Evolutionary conservation across 805 yeast species (phyloP).

Genomic region (Metschnikowia baotianmanensis): DNA sequence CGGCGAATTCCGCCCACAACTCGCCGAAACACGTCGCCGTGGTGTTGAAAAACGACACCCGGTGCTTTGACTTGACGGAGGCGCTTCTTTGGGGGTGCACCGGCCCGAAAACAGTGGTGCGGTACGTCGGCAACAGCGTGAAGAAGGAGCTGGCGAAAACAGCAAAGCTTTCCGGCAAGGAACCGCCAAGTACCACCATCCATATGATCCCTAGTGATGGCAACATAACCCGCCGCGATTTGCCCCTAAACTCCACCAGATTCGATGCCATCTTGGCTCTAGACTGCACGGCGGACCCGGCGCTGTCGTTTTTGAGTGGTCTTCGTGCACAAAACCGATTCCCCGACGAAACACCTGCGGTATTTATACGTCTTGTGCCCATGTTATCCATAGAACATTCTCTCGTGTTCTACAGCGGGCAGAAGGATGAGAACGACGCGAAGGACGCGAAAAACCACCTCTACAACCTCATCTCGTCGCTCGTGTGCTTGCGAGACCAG

Average conservation of each 20-base stretch:
- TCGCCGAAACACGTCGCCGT: conserved; percentile 56
- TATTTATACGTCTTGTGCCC: conserved; percentile 69
- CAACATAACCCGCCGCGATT: conserved; percentile 23
- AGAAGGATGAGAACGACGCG: no score
- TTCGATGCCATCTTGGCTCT: conserved; percentile 64
- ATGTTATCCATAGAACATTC: conserved; percentile 84
- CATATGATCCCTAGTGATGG: conserved; percentile 46
- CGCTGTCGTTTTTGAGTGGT: conserved; percentile 26
- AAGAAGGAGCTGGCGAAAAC: conserved; percentile 42
- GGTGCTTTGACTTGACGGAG: conserved; percentile 67
- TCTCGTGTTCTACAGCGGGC: conserved; percentile 43
- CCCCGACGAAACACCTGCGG: conserved; percentile 33
- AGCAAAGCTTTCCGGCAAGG: conserved; percentile 16
- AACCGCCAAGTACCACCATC: conserved; percentile 20
- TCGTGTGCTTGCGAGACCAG: conserved; percentile 76
- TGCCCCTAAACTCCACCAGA: conserved; percentile 21
- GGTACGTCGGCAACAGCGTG: conserved; percentile 62
- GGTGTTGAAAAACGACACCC: conserved; percentile 63
- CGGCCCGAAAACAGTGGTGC: conserved; percentile 45
- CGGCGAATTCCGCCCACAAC: conserved; percentile 27
- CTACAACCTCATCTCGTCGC: conserved; percentile 72
- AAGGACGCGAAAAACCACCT: conserved; percentile 41
- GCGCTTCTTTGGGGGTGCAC: conserved; percentile 62
- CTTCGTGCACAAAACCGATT: conserved; percentile 31
- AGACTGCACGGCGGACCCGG: conserved; percentile 57